Evolutionary conservation across 192 early-diverging fungal genomes (phyloP), one percentile per base, ranked within the genome.

Genomic region (Backusella luteola): DNA sequence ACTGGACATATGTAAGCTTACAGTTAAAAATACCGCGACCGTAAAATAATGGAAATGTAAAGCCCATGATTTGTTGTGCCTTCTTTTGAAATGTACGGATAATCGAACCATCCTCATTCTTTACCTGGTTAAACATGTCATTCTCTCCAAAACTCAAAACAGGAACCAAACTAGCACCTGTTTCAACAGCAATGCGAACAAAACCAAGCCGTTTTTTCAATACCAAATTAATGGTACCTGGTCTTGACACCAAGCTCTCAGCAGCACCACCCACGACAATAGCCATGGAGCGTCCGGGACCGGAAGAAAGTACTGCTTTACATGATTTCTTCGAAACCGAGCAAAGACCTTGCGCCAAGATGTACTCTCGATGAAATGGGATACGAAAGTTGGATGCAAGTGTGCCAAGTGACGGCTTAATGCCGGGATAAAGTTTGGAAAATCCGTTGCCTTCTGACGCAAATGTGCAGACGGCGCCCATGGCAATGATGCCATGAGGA

Each of bases 141-240:
- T 95, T 97, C 80, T 99, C 96, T 68, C 96, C 97, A 85, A 99
- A 98, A 39, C 90, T 90, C 79, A 95, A 93, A 0, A 95, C 90
- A 8, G 98, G 98, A 14, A 96, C 94, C 23, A 99, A 82, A 32
- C 85, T 86, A 11, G 96, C 93, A 14, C 84, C 85, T 67, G 93
- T 90, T 8, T 85, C 81, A 6, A 98, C 84, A n/a, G 97, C 97
- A 56, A 97, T 84, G 70, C 93, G 93, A 74, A 99, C 89, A 85
- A 99, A 99, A 0, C 97, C 97, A 2, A 92, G 77, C 11, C 96
- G 90, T 68, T 92, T 94, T 77, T 92, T 90, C 73, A 97, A 79
- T 0, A 92, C 89, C 59, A 97, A 80, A 76, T 95, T 90, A 21
- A 89, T 82, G 2, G 85, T 80, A 23, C 87, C 86, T 5, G 89